phyloP scores from a whole-genome alignment of 1,139 yeast genomes.

The Maudiozyma humilis region DNA sequence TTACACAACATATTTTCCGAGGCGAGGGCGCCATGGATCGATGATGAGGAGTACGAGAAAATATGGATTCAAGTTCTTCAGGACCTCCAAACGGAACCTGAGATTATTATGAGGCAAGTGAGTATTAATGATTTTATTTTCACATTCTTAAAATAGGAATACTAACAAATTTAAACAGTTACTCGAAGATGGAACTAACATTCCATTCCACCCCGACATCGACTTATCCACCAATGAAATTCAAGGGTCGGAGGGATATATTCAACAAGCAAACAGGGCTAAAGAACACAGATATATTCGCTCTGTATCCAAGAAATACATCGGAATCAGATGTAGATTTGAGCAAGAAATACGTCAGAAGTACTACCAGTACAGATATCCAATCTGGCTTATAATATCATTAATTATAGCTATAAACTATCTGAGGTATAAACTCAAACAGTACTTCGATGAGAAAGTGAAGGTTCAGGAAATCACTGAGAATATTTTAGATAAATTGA shows the following conservation, averaged over 20 bases:
- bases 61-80: conserved; percentile 64
- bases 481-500: conserved; percentile 40
- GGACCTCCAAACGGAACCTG: conserved; percentile 64
- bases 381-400: conserved; percentile 31
- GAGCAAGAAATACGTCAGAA: conserved; percentile 48
- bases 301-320: conserved; percentile 63
- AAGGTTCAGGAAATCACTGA: conserved; percentile 30
- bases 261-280: conserved; percentile 27
- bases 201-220: conserved; percentile 28
- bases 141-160: conserved; percentile 12
- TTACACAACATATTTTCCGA: conserved; percentile 52
- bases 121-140: conserved; percentile 18
- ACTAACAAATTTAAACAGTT: conserved; percentile 20
- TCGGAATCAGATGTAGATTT: conserved; percentile 53
- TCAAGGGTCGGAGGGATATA: conserved; percentile 33
- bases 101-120: conserved; percentile 82
- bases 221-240: conserved; percentile 31
- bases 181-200: conserved; percentile 24
- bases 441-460: conserved; percentile 36
- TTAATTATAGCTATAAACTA: conserved; percentile 23
- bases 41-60: conserved; percentile 70
- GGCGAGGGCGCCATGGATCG: conserved; percentile 46
- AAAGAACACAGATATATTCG: conserved; percentile 48
- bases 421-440: conserved; percentile 34
- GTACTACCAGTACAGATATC: conserved; percentile 37